phyloP scores from a whole-genome alignment of 805 yeast species.

The Wickerhamomyces silvicola region DNA sequence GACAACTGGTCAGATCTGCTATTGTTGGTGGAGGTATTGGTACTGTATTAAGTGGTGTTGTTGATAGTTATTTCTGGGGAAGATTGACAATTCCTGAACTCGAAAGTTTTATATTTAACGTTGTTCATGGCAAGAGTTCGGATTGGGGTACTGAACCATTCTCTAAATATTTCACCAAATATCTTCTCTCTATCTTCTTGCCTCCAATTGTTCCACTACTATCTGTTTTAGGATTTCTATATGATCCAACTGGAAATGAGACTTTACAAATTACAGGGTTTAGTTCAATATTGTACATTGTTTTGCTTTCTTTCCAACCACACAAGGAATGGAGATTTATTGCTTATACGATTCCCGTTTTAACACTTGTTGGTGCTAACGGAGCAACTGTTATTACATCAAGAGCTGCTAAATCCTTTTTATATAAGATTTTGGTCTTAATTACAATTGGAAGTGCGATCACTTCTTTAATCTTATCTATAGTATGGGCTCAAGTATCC shows the following conservation, averaged over 20 bases:
- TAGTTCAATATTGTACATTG: slow-evolving; percentile 50
- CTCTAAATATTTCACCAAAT: slow-evolving; percentile 53
- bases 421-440: slow-evolving; percentile 11
- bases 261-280: slow-evolving; percentile 40
- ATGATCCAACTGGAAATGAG: slow-evolving; percentile 26
- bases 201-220: slow-evolving; percentile 39
- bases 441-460: slow-evolving; percentile 21
- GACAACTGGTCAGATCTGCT: slow-evolving; percentile 33
- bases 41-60: slow-evolving; percentile 33
- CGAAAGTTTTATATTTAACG: slow-evolving; percentile 66
- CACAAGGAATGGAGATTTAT: slow-evolving; percentile 96
- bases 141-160: slow-evolving; percentile 86
- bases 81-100: slow-evolving; percentile 64
- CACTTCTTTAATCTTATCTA: slow-evolving; percentile 35
- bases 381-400: slow-evolving; percentile 39
- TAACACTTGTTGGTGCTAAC: slow-evolving; percentile 57
- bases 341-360: slow-evolving; percentile 63
- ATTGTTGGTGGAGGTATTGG: slow-evolving; percentile 50
- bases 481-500: slow-evolving; percentile 54
- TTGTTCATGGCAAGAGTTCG: slow-evolving; percentile 62
- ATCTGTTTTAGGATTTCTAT: slow-evolving; percentile 30
- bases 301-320: slow-evolving; percentile 69
- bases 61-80: slow-evolving; percentile 80
- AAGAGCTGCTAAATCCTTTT: slow-evolving; percentile 9
- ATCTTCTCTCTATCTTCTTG: slow-evolving; percentile 33